Conservation (phyloP, 352 stramenopile species). For the Phytophthora fragariae region DNA sequence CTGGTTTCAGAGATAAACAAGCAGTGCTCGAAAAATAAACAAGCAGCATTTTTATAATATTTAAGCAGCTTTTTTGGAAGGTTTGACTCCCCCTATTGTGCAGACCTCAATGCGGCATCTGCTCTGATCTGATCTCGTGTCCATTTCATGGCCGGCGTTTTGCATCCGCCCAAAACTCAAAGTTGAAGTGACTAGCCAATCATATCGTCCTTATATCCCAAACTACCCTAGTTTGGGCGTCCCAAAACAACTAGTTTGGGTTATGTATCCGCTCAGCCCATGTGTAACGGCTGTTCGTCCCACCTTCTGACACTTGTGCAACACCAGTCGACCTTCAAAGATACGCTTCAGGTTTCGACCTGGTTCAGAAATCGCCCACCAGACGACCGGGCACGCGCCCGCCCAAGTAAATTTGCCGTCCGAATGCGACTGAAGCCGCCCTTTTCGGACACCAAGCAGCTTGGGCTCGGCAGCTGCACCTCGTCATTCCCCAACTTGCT, state of each 20-base stretch:
- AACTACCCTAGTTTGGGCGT: slow-evolving; percentile 5
- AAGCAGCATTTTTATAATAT: no score
- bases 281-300: slow-evolving; percentile 12
- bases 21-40: no score
- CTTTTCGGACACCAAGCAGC: slow-evolving; percentile 14
- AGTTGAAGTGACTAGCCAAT: slow-evolving; percentile 16
- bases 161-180: slow-evolving; percentile 12
- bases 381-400: neutral
- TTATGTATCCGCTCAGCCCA: slow-evolving; percentile 7
- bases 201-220: neutral
- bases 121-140: neutral
- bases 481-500: slow-evolving; percentile 18
- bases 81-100: no score
- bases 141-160: slow-evolving; percentile 8
- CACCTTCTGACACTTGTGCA: slow-evolving; percentile 16
- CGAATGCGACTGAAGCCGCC: neutral
- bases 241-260: neutral
- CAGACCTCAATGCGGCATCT: no score
- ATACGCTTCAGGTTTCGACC: neutral
- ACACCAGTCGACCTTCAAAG: slow-evolving; percentile 9
- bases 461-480: neutral
- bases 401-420: neutral
- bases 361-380: neutral
- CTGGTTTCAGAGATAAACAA: no score
- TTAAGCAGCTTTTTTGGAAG: no score